These are phyloP conservation scores for Xerophyta viscosa DNA, from an alignment of 106 monocot genomes.

Conservation along the genomic window DNA sequence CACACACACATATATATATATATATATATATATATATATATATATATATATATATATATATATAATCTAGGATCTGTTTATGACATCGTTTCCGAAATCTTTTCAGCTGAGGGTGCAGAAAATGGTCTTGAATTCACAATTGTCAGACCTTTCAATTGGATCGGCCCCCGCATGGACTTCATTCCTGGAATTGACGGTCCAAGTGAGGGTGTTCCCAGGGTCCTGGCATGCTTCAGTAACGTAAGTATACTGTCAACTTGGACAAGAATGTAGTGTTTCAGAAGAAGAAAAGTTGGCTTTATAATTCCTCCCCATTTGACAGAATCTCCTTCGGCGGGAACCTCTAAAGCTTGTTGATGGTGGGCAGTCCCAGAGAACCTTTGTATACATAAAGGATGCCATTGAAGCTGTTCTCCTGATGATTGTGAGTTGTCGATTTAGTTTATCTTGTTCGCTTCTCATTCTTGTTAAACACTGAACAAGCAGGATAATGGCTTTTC, in stretches of 20 bases:
- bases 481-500: too few relatives aligned
- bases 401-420: constrained; percentile 71
- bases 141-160: constrained; percentile 74
- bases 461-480: too few relatives aligned
- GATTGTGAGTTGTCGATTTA: constrained; percentile 25
- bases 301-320: neutral
- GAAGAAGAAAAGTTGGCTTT: neutral
- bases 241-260: constrained; percentile 24
- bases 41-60: too few relatives aligned
- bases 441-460: neutral
- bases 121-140: constrained; percentile 62
- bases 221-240: constrained; percentile 72
- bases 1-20: too few relatives aligned
- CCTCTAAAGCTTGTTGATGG: constrained; percentile 73
- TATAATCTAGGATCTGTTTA: neutral
- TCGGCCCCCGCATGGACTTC: constrained; percentile 79
- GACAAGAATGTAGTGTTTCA: too few relatives aligned
- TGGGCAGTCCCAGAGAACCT: constrained; percentile 65
- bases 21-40: too few relatives aligned
- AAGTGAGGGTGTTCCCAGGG: constrained; percentile 72
- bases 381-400: constrained; percentile 78
- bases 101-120: constrained; percentile 67
- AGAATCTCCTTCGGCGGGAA: constrained; percentile 56
- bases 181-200: constrained; percentile 83
- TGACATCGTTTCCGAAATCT: neutral